A percentile compares a stretch with the other conserved stretches of the same genome.
Conservation (phyloP, 2,329 filamentous ascomycete genomes). For the Aspergillus chevalieri region DNA sequence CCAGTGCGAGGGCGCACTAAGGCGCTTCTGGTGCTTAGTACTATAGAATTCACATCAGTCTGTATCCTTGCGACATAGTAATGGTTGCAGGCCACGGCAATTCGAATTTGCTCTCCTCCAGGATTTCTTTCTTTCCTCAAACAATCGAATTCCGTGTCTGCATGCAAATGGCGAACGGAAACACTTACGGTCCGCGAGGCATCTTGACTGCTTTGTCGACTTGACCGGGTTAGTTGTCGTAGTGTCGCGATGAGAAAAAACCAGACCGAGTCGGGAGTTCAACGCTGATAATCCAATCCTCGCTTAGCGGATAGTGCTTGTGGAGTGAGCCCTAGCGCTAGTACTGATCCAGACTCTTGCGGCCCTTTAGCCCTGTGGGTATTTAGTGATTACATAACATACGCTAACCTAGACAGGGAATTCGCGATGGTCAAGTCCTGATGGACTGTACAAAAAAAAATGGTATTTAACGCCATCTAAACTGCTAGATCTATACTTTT, state of each 20-base stretch:
- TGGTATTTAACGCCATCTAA: constrained; percentile 12
- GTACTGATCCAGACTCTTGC: constrained; percentile 12
- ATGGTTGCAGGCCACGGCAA: neutral
- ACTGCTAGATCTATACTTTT: constrained; percentile 8
- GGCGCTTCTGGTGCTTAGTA: constrained; percentile 99
- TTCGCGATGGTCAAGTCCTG: constrained; percentile 1
- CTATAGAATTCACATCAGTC: constrained; percentile 44
- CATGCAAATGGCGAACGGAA: neutral
- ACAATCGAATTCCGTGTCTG: neutral
- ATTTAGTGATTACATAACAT: constrained; percentile 3
- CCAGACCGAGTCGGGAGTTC: constrained; percentile 12
- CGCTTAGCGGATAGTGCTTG: constrained; percentile 28
- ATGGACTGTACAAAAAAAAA: constrained; percentile 2
- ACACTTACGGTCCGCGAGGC: constrained; percentile 55
- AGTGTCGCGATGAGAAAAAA: constrained; percentile 26
- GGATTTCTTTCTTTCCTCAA: constrained; percentile 1
- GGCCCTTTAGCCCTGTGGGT: neutral
- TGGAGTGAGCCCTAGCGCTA: constrained; percentile 28
- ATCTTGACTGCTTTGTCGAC: constrained; percentile 44
- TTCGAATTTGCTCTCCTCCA: neutral
- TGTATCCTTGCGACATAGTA: neutral
- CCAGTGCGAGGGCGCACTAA: constrained; percentile 98
- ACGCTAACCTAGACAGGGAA: constrained; percentile 3
- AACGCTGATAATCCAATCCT: constrained; percentile 20
- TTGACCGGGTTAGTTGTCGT: constrained; percentile 33